Evolutionary conservation across 768 basidiomycete species (phyloP).

Genomic region (Suillus discolor): DNA sequence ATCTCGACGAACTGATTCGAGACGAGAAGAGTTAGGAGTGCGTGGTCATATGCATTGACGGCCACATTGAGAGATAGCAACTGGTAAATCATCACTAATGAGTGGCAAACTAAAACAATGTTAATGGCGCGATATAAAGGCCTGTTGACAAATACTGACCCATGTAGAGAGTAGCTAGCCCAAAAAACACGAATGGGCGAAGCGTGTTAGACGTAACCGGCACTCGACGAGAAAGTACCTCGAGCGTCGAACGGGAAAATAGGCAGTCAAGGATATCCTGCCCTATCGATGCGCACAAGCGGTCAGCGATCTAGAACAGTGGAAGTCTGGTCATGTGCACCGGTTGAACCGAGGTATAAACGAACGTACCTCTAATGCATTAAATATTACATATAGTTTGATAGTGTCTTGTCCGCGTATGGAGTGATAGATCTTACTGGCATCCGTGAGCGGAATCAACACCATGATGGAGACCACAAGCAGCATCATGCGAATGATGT

Average conservation of each 20-base stretch:
- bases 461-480: slow-evolving; percentile 74
- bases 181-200: slow-evolving; percentile 82
- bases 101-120: slow-evolving; percentile 67
- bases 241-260: slow-evolving; percentile 90
- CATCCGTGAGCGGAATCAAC: slow-evolving; percentile 84
- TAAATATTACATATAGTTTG: slow-evolving; percentile 98
- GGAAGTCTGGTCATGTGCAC: neutral
- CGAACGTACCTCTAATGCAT: slow-evolving; percentile 85
- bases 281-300: slow-evolving; percentile 93
- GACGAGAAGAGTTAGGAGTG: slow-evolving; percentile 88
- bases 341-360: neutral
- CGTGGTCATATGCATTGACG: slow-evolving; percentile 97
- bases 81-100: slow-evolving; percentile 95
- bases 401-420: slow-evolving; percentile 98
- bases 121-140: neutral
- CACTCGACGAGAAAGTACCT: slow-evolving; percentile 63
- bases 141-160: slow-evolving; percentile 47
- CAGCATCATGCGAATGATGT: slow-evolving; percentile 81
- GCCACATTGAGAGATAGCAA: slow-evolving; percentile 94
- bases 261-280: slow-evolving; percentile 97
- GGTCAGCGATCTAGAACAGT: slow-evolving; percentile 79
- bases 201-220: slow-evolving; percentile 67
- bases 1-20: slow-evolving; percentile 99
- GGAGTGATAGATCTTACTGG: slow-evolving; percentile 96
- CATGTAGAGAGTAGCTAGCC: slow-evolving; percentile 79